Conservation (phyloP, 495 filamentous ascomycete genomes). For the Cairneyella variabilis region DNA sequence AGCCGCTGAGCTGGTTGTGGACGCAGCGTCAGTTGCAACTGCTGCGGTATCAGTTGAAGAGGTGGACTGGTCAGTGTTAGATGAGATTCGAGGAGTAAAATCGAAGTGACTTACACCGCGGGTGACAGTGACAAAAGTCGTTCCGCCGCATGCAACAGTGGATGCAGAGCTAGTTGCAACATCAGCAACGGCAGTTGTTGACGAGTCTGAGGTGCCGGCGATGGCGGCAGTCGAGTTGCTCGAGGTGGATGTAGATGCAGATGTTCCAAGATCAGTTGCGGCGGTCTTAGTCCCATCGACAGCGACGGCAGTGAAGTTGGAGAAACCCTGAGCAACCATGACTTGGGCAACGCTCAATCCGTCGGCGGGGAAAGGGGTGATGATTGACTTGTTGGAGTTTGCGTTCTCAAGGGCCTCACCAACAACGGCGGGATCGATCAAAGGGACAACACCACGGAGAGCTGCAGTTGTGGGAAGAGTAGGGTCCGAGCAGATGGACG, state of each 20-base stretch:
- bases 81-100: background rate
- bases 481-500: conserved; percentile 53
- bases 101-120: conserved; percentile 11
- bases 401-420: conserved; percentile 51
- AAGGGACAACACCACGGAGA: conserved; percentile 56
- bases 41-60: conserved; percentile 5
- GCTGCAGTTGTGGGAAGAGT: conserved; percentile 50
- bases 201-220: conserved; percentile 1
- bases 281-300: conserved; percentile 19
- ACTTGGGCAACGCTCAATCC: conserved; percentile 55
- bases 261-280: conserved; percentile 15
- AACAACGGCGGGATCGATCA: conserved; percentile 53
- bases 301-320: conserved; percentile 44
- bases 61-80: background rate
- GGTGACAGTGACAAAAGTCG: conserved; percentile 20
- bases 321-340: conserved; percentile 48
- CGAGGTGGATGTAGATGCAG: conserved; percentile 11
- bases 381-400: conserved; percentile 44
- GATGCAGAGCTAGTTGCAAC: conserved; percentile 1
- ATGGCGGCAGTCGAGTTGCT: background rate
- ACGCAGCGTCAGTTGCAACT: conserved; percentile 7
- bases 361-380: conserved; percentile 44
- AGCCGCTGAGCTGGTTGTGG: conserved; percentile 2
- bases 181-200: background rate
- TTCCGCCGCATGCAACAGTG: conserved; percentile 4